Conservation (phyloP, 148 eudicot species). For the Camellia granthamiana region DNA sequence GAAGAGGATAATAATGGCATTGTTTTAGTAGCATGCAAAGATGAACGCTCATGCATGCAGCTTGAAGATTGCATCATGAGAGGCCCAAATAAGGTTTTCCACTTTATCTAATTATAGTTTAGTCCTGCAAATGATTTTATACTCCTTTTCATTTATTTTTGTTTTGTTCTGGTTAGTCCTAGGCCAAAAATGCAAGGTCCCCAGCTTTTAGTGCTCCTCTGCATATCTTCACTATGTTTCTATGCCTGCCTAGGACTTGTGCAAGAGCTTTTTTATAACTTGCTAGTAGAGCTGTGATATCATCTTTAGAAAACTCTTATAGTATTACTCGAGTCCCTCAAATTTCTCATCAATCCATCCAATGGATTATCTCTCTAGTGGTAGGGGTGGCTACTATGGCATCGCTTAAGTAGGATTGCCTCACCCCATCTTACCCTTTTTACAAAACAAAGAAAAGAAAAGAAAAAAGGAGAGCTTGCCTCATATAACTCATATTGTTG, state of each 20-base stretch:
- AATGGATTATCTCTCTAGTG: not conserved
- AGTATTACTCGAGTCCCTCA: not conserved
- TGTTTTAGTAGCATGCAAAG: slow-evolving; percentile 91
- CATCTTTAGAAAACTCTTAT: not conserved
- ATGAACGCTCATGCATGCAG: slow-evolving; percentile 93
- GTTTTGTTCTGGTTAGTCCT: not conserved
- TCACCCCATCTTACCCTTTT: not conserved
- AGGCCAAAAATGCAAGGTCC: not conserved
- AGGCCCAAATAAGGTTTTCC: slow-evolving; percentile 71
- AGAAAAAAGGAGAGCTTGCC: not conserved
- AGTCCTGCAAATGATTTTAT: not conserved
- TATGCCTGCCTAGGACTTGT: not conserved
- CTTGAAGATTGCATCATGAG: slow-evolving; percentile 87
- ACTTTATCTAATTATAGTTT: not conserved
- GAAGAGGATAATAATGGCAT: slow-evolving; percentile 58
- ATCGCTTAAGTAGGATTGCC: not conserved
- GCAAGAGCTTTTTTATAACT: not conserved
- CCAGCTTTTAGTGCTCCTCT: slow-evolving; percentile 5
- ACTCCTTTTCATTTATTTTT: not conserved
- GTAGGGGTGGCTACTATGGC: not conserved
- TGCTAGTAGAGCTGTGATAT: not conserved
- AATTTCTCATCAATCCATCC: not conserved
- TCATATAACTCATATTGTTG: not conserved
- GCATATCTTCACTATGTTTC: not conserved
- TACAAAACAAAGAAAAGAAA: not conserved